Evolutionary conservation across 441 rosid species (phyloP).

Genomic region (Melastoma candidum): DNA sequence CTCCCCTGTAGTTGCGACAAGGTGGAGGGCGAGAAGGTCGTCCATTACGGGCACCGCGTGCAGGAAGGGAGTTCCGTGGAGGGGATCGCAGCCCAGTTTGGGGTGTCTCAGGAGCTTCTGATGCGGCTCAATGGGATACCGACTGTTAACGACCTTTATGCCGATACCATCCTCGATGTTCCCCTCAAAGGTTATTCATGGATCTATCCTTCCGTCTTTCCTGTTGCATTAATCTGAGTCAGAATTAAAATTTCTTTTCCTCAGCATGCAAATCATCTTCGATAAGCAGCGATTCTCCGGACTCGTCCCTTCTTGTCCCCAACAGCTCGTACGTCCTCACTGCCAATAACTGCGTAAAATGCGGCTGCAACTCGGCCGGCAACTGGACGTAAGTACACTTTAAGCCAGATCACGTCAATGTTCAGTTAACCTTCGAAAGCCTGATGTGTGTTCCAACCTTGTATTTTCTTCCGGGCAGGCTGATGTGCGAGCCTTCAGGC

Average conservation of each 20-base stretch:
- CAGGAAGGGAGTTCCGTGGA: conserved; percentile 13
- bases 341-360: conserved; percentile 57
- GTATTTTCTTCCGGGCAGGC: conserved; percentile 28
- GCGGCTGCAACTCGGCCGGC: conserved; percentile 42
- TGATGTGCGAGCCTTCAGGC: conserved; percentile 51
- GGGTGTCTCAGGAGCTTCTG: not conserved
- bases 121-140: conserved; percentile 8
- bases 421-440: not conserved
- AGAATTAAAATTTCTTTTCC: not conserved
- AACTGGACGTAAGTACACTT: conserved; percentile 51
- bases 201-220: not conserved
- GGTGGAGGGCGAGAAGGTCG: conserved; percentile 1
- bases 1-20: conserved; percentile 16
- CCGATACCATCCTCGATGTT: conserved; percentile 8
- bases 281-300: conserved; percentile 34
- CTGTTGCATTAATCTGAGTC: not conserved
- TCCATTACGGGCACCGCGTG: conserved; percentile 16
- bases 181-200: conserved; percentile 8
- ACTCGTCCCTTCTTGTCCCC: conserved; percentile 38
- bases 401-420: not conserved
- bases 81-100: conserved; percentile 6
- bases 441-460: not conserved
- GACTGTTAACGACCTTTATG: conserved; percentile 4
- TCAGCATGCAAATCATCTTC: conserved; percentile 51
- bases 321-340: conserved; percentile 50